phyloP scores from a whole-genome alignment of 2,329 filamentous ascomycete species.

The Ceratocystis alfenasii region DNA sequence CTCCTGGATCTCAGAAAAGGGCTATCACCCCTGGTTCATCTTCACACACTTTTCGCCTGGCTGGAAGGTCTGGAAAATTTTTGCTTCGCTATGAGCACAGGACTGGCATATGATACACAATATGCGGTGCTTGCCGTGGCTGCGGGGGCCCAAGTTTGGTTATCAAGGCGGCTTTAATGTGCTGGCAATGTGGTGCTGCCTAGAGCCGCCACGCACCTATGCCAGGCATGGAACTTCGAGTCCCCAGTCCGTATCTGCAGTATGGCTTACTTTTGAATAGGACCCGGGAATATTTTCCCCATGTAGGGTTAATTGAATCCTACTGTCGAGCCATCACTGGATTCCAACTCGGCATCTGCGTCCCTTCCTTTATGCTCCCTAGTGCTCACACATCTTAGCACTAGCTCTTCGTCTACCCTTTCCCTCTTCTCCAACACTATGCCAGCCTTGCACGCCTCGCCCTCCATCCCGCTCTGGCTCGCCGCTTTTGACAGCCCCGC shows the following conservation, averaged over 20 bases:
- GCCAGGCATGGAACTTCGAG: too few relatives aligned
- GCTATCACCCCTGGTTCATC: too few relatives aligned
- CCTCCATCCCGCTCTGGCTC: neutral
- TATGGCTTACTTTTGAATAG: neutral
- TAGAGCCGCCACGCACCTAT: too few relatives aligned
- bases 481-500: neutral
- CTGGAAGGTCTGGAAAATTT: too few relatives aligned
- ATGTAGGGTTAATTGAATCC: neutral
- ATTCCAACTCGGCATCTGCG: neutral
- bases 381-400: neutral
- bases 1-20: too few relatives aligned
- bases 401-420: neutral
- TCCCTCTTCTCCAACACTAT: slow-evolving; percentile 1
- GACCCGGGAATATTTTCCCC: neutral
- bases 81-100: too few relatives aligned
- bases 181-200: too few relatives aligned
- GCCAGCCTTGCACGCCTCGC: neutral
- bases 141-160: too few relatives aligned
- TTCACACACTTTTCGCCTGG: too few relatives aligned
- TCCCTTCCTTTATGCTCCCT: neutral
- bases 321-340: neutral
- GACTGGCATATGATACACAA: too few relatives aligned
- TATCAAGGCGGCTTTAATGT: too few relatives aligned
- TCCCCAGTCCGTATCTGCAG: neutral
- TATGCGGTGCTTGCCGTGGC: too few relatives aligned